phyloP scores from a whole-genome alignment of 148 eudicot species.

The Spergularia marina region DNA sequence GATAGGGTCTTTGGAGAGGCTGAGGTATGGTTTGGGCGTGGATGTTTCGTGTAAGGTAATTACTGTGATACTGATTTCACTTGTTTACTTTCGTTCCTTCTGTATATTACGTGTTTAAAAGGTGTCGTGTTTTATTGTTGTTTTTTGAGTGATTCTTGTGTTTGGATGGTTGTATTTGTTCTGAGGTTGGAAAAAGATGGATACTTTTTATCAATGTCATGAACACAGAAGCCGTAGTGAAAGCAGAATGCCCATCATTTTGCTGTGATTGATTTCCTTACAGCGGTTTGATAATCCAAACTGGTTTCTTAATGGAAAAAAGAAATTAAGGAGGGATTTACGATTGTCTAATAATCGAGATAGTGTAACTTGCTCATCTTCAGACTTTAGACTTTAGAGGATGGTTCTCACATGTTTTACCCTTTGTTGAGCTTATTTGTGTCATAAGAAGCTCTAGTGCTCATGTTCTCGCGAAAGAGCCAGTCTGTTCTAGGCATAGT shows the following conservation, averaged over 20 bases:
- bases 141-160: background rate
- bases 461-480: background rate
- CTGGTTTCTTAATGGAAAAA: too few species aligned
- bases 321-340: background rate
- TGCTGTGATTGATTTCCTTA: too few species aligned
- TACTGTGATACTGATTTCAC: background rate
- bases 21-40: conserved; percentile 11
- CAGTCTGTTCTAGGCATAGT: background rate
- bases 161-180: background rate
- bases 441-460: background rate
- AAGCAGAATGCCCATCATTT: too few species aligned
- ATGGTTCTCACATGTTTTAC: background rate
- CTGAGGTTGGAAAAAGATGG: too few species aligned
- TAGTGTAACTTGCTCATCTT: background rate
- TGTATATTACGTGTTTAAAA: background rate
- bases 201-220: too few species aligned
- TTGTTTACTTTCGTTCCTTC: background rate
- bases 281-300: too few species aligned
- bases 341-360: background rate
- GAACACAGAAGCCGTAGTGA: too few species aligned
- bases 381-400: background rate
- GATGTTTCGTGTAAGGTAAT: conserved; percentile 13
- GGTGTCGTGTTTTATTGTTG: background rate
- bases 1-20: conserved; percentile 11
- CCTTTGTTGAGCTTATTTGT: background rate